Evolutionary conservation across 2,329 filamentous ascomycete species (phyloP), one percentile per base, ranked within the genome.

Genomic region (Neophaeococcomyces mojaviensis): DNA sequence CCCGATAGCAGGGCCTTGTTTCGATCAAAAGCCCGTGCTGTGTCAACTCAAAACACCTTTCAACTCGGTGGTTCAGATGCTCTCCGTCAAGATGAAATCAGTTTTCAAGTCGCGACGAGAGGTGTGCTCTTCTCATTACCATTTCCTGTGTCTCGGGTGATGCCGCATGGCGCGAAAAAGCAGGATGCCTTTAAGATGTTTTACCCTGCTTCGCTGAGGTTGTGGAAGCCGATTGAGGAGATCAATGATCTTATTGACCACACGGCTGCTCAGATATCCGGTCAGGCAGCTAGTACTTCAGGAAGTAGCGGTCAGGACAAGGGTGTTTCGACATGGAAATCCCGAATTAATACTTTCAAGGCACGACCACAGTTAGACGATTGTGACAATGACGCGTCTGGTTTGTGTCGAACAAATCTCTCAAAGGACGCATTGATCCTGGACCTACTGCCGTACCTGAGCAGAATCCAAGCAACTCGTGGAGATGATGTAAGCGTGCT

Each of bases 51-150:
- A 12, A 70, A 74, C 19, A 68, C 58, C 71, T 66, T 68, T 61
- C 52, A 69, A 62, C 72, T 82, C 62, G 72, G 74, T 1, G 77
- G 77, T 16, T 79, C 81, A 44, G 90, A 96, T 50, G 74, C 82
- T 12, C 68, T 97, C 8, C 82, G 89, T 5, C 90, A 97, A 64
- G 88, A 96, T 52, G 92, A 98, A 60, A 89, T 98, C 61, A 82
- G 85, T 19, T 97, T 96, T 54, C 87, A 98, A 54, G 82, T 90
- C 15, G 88, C 88, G 3, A 86, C 94, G 0, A 80, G 89, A 10
- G 92, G 92, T 1, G 68, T 97, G 40, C 67, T 96, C 0, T 94
- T 94, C 61, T 82, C 81, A 8, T 74, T 98, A 2, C 92, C 92
- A 1, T 78, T 78, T 56, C 90, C 90, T 0, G 92, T 98, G 8